Evolutionary conservation across 257 asterid genomes (phyloP).

Genomic region (Plantago major): DNA sequence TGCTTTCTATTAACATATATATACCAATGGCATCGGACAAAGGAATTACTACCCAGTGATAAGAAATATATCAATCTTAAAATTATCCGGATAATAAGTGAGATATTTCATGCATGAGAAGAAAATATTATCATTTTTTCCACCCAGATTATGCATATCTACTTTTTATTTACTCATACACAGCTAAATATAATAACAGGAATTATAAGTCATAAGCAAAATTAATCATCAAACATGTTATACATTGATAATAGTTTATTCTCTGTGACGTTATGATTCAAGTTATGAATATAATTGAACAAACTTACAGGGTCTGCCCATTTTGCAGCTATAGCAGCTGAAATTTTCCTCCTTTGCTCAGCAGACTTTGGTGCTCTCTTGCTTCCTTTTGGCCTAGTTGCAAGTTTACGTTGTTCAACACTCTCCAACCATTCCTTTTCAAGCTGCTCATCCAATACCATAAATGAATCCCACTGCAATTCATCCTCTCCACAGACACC

Average conservation of each 20-base stretch:
- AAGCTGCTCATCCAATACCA: slow-evolving; percentile 49
- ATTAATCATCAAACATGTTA: neutral
- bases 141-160: neutral
- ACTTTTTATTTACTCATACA: neutral
- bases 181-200: neutral
- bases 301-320: slow-evolving; percentile 94
- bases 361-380: slow-evolving; percentile 87
- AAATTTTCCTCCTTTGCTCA: slow-evolving; percentile 84
- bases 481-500: slow-evolving; percentile 75
- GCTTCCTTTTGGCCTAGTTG: slow-evolving; percentile 52
- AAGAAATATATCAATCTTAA: too few relatives aligned
- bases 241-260: neutral
- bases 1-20: too few relatives aligned
- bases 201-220: neutral
- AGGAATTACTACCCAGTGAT: too few relatives aligned
- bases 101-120: too few relatives aligned
- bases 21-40: too few relatives aligned
- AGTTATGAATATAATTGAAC: neutral
- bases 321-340: slow-evolving; percentile 86
- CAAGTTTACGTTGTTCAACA: slow-evolving; percentile 51
- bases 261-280: too few relatives aligned
- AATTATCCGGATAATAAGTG: too few relatives aligned
- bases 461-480: slow-evolving; percentile 77
- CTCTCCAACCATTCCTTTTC: slow-evolving; percentile 65
- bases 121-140: too few relatives aligned